Conservation (phyloP, 2,329 filamentous ascomycete genomes). For the Colletotrichum sp. region DNA sequence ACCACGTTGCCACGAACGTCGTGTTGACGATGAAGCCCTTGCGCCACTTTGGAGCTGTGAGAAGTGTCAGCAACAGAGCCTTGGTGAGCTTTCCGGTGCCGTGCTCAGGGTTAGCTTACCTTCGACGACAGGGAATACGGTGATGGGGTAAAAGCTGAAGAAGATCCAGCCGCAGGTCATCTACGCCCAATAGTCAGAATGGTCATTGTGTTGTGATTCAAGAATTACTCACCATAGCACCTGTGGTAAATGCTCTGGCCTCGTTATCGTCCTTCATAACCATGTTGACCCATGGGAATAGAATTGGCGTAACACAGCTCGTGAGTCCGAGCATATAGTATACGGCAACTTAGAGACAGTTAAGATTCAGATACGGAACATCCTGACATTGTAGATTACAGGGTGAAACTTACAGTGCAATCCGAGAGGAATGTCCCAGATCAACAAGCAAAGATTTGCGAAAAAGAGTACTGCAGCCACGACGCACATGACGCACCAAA, state of each 20-base stretch:
- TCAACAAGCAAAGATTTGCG: conserved; percentile 14
- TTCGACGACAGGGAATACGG: conserved; percentile 20
- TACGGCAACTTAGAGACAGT: conserved; percentile 6
- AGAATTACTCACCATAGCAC: conserved; percentile 12
- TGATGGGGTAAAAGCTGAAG: conserved; percentile 23
- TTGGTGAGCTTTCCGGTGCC: not conserved
- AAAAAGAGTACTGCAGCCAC: conserved; percentile 22
- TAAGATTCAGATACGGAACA: too few species aligned
- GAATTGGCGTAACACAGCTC: conserved; percentile 20
- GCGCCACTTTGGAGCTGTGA: conserved; percentile 12
- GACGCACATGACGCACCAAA: conserved; percentile 30
- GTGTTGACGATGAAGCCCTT: conserved; percentile 24
- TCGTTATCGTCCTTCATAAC: conserved; percentile 23
- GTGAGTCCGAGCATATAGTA: conserved; percentile 24
- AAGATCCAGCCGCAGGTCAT: conserved; percentile 21
- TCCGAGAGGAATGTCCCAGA: conserved; percentile 22
- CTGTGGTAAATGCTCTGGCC: conserved; percentile 20
- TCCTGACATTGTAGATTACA: too few species aligned
- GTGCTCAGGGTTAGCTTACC: not conserved
- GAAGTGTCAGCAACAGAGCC: not conserved
- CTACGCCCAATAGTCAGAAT: not conserved
- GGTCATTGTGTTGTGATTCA: not conserved
- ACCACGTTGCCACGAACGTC: not conserved
- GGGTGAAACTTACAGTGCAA: conserved; percentile 23
- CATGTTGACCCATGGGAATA: conserved; percentile 23